Evolutionary conservation across 2,329 filamentous ascomycete genomes (phyloP), one percentile per base, ranked within the genome.

Genomic region (Colletotrichum melonis): DNA sequence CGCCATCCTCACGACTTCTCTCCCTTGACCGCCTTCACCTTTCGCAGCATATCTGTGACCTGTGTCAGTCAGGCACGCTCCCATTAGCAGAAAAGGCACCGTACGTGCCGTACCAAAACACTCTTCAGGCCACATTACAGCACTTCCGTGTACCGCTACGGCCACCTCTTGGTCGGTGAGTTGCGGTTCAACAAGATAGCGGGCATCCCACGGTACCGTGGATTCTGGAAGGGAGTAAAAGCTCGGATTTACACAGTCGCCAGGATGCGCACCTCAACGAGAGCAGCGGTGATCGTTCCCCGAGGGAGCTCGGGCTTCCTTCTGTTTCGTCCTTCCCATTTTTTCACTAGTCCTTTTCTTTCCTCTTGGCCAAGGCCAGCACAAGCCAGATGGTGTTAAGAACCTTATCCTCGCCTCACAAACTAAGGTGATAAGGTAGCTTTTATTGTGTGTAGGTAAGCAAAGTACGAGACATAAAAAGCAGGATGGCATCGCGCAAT

Each of bases 11-110:
- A 32, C 70, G 67, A 66, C 70, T 42, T 70, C 35, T 54, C 52
- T 55, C 59, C 59, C 66, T 69, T 73, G 70, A 70, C 70, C 71
- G 71, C 71, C 67, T 73, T 42, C 71, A 67, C 71, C 67, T 73
- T 71, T 60, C 67, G 52, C 67, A 56, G 19, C 70, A 62, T 52
- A 59, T 73, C 59, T 54, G n/a, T n/a, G 60, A 59, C 69, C 59
- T 54, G 16, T 26, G 67, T 16, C 28, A 24, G 42, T 52, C 14
- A 52, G 5, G 32, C n/a, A n/a, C 14, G 16, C 49, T 63, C 24
- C 28, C 35, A 30, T 49, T 58, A 28, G 46, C 11, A 42, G 6
- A 16, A 22, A 57, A 24, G n/a, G 24, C n/a, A 35, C 24, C 24
- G 5, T 16, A 28, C 19, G 24, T 16, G 32, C 24, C 24, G 5